phyloP scores from a whole-genome alignment of 2,329 filamentous ascomycete species.

The Pezicula carpinea region DNA sequence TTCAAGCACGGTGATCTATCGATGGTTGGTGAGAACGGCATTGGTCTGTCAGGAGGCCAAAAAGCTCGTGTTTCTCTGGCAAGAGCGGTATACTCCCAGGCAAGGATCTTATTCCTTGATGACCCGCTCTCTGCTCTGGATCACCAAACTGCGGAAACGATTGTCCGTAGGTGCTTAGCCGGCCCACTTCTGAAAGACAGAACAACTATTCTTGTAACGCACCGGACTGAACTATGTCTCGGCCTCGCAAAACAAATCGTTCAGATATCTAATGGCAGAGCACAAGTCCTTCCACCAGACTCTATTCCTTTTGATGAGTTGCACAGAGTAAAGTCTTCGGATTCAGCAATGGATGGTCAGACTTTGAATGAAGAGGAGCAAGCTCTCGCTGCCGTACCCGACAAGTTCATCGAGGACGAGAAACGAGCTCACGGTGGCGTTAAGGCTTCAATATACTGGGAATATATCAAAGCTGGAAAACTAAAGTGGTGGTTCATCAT shows the following conservation, averaged over 20 bases:
- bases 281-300: constrained; percentile 19
- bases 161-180: constrained; percentile 52
- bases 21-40: constrained; percentile 56
- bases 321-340: constrained; percentile 14
- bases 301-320: constrained; percentile 21
- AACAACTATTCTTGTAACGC: constrained; percentile 56
- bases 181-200: constrained; percentile 50
- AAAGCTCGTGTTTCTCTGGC: constrained; percentile 57
- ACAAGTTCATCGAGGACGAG: constrained; percentile 79
- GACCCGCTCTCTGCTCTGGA: constrained; percentile 57
- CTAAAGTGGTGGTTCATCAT: constrained; percentile 68
- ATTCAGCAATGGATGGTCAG: constrained; percentile 20
- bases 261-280: constrained; percentile 59
- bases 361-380: constrained; percentile 29
- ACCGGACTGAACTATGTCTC: constrained; percentile 66
- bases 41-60: constrained; percentile 56
- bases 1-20: constrained; percentile 62
- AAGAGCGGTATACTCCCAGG: constrained; percentile 52
- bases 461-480: constrained; percentile 77
- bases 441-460: constrained; percentile 72
- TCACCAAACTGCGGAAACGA: constrained; percentile 58
- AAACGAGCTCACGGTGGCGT: constrained; percentile 71
- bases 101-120: constrained; percentile 50
- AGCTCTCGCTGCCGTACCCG: constrained; percentile 45
- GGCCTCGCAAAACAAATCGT: constrained; percentile 70